Conservation (phyloP, 345 rosid species). For the Eucalyptus urophylla region DNA sequence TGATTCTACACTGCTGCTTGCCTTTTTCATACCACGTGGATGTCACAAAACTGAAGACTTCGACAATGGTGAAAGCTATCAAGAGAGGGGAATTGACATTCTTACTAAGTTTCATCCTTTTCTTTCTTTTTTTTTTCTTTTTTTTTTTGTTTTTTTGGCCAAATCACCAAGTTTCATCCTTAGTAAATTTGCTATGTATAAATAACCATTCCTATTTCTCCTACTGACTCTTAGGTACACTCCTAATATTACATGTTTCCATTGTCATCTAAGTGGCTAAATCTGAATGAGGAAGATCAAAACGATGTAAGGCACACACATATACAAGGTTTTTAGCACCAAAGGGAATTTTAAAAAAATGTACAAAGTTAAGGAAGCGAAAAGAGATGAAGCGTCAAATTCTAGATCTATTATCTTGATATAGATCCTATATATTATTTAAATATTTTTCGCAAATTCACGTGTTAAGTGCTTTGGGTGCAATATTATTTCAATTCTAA, state of each 20-base stretch:
- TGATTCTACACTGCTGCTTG: background rate
- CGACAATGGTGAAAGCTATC: background rate
- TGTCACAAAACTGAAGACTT: background rate
- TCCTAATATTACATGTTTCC: background rate
- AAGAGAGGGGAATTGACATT: background rate
- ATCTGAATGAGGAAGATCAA: background rate
- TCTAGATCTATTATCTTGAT: background rate
- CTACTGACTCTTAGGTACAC: background rate
- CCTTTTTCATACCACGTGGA: background rate
- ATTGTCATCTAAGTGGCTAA: background rate
- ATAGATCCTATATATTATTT: background rate
- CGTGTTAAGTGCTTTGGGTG: background rate
- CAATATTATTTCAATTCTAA: background rate
- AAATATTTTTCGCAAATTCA: background rate
- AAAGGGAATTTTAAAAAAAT: background rate
- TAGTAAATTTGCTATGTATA: background rate
- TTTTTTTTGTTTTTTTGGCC: background rate
- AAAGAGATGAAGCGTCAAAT: background rate
- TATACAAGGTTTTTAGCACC: background rate
- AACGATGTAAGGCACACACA: background rate
- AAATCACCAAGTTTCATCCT: background rate
- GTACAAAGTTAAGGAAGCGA: background rate
- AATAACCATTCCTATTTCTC: background rate
- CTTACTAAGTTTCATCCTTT: background rate
- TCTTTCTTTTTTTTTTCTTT: too few species aligned